phyloP scores from a whole-genome alignment of 2,329 filamentous ascomycete genomes.

The Trichophyton simii region DNA sequence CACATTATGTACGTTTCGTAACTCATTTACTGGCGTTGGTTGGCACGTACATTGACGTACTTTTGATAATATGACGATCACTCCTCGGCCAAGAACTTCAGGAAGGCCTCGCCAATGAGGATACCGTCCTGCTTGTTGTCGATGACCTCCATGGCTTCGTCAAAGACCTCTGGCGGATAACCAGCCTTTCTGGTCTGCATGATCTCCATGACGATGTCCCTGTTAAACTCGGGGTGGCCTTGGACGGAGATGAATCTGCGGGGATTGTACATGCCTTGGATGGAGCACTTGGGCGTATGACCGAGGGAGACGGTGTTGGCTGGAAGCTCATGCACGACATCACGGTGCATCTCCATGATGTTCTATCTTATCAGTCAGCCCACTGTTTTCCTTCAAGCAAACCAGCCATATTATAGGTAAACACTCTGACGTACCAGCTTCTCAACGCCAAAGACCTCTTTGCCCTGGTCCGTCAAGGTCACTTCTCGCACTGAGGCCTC shows the following conservation, averaged over 20 bases:
- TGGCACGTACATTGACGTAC: too few species aligned
- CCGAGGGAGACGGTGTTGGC: slow-evolving; percentile 50
- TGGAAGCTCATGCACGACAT: slow-evolving; percentile 57
- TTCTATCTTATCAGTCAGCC: slow-evolving; percentile 15
- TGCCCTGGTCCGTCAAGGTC: slow-evolving; percentile 55
- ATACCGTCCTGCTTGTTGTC: slow-evolving; percentile 64
- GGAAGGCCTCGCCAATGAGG: slow-evolving; percentile 58
- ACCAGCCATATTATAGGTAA: neutral
- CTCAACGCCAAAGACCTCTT: slow-evolving; percentile 56
- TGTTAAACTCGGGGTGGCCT: slow-evolving; percentile 74
- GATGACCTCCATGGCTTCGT: slow-evolving; percentile 56
- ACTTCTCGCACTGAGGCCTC: slow-evolving; percentile 65
- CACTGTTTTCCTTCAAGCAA: neutral
- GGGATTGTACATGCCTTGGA: slow-evolving; percentile 68
- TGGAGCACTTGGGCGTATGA: slow-evolving; percentile 51
- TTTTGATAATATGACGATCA: slow-evolving; percentile 5
- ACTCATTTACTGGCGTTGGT: too few species aligned
- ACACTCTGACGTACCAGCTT: slow-evolving; percentile 37
- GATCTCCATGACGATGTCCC: slow-evolving; percentile 57
- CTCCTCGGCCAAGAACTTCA: slow-evolving; percentile 58
- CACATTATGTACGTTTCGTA: too few species aligned
- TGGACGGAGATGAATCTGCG: slow-evolving; percentile 61
- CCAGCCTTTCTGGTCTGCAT: slow-evolving; percentile 57
- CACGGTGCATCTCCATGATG: slow-evolving; percentile 76
- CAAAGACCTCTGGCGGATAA: slow-evolving; percentile 55